These are phyloP conservation scores for Phialophora macrospora DNA, from an alignment of 2,329 filamentous ascomycete genomes.

Conservation along the genomic window DNA sequence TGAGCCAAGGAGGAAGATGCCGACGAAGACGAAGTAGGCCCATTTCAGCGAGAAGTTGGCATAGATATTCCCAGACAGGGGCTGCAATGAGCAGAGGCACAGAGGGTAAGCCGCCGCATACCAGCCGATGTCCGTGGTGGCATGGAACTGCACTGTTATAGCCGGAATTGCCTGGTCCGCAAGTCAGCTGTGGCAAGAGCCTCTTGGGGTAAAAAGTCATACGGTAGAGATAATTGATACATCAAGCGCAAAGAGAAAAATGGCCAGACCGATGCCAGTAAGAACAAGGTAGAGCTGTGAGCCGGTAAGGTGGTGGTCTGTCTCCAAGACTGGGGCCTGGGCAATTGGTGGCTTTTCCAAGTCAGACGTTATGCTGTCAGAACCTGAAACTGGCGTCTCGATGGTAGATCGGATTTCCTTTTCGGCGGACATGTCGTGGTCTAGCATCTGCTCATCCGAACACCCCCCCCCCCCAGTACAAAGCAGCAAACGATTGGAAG, in stretches of 20 bases:
- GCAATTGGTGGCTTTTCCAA: slow-evolving; percentile 4
- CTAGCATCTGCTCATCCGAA: background rate
- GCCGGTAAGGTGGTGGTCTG: slow-evolving; percentile 32
- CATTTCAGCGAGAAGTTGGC: slow-evolving; percentile 49
- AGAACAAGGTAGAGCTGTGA: slow-evolving; percentile 40
- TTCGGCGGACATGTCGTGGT: slow-evolving; percentile 9
- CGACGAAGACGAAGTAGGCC: slow-evolving; percentile 42
- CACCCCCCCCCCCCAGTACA: background rate
- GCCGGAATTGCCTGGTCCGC: slow-evolving; percentile 44
- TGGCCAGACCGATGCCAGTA: slow-evolving; percentile 48
- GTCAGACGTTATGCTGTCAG: slow-evolving; percentile 6
- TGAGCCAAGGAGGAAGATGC: slow-evolving; percentile 43
- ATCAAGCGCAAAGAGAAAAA: slow-evolving; percentile 53
- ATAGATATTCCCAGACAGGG: slow-evolving; percentile 53
- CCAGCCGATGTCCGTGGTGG: slow-evolving; percentile 46
- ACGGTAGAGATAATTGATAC: slow-evolving; percentile 46
- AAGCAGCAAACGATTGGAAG: background rate
- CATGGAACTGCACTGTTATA: slow-evolving; percentile 47
- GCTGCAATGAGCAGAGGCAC: slow-evolving; percentile 53
- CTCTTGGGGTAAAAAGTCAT: background rate
- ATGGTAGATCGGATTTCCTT: background rate
- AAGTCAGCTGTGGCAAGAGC: slow-evolving; percentile 4
- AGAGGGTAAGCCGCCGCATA: slow-evolving; percentile 47
- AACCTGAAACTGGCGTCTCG: background rate
- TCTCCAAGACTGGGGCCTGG: background rate